Evolutionary conservation across 1,284 basidiomycete genomes (phyloP).

Genomic region (Bondarzewia mesenterica): DNA sequence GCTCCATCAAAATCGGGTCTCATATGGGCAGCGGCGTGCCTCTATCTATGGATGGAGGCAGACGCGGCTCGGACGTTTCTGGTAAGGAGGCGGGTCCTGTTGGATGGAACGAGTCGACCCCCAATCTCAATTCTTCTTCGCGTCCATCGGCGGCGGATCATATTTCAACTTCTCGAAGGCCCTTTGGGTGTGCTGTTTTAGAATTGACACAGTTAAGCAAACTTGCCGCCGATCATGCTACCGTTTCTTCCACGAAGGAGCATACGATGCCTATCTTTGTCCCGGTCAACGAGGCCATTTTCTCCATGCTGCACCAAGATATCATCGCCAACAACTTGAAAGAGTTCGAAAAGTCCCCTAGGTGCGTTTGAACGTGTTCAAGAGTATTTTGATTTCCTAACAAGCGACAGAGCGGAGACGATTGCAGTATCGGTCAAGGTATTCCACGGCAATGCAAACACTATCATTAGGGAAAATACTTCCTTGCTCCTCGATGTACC

Average conservation of each 20-base stretch:
- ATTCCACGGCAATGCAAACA: slow-evolving; percentile 75
- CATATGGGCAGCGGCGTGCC: slow-evolving; percentile 44
- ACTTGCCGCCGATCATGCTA: slow-evolving; percentile 52
- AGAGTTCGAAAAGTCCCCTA: slow-evolving; percentile 79
- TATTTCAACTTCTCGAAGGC: slow-evolving; percentile 57
- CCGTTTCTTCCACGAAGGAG: slow-evolving; percentile 60
- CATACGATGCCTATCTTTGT: slow-evolving; percentile 86
- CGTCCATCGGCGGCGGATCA: slow-evolving; percentile 19
- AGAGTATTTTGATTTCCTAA: neutral
- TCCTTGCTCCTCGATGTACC: slow-evolving; percentile 81
- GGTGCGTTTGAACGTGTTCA: slow-evolving; percentile 37
- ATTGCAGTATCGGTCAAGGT: slow-evolving; percentile 86
- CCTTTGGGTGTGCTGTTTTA: slow-evolving; percentile 91
- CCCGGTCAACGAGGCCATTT: slow-evolving; percentile 77
- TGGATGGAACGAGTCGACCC: slow-evolving; percentile 15
- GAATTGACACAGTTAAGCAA: slow-evolving; percentile 76
- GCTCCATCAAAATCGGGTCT: slow-evolving; percentile 71
- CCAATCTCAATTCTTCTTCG: slow-evolving; percentile 8
- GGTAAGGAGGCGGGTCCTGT: slow-evolving; percentile 19
- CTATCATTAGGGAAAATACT: slow-evolving; percentile 79
- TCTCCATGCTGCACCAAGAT: slow-evolving; percentile 92
- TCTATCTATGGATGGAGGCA: slow-evolving; percentile 25
- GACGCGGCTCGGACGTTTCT: slow-evolving; percentile 47
- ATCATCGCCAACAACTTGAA: slow-evolving; percentile 77
- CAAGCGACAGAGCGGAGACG: slow-evolving; percentile 60